Conservation (phyloP, 2,329 filamentous ascomycete species). For the Ampelomyces quisqualis region DNA sequence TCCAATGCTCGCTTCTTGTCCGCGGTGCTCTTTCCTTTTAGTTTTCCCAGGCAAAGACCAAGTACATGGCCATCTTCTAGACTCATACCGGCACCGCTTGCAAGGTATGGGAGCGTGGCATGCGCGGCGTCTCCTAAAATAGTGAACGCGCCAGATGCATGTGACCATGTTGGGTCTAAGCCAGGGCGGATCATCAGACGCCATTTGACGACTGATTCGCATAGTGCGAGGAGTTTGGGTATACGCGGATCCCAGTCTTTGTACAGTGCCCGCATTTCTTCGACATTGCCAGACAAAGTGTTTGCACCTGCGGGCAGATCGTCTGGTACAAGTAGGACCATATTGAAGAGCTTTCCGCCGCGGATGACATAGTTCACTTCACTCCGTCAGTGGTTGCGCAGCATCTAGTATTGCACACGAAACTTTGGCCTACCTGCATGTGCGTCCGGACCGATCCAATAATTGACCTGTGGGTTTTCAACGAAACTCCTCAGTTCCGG, state of each 20-base stretch:
- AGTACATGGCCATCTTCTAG: slow-evolving; percentile 62
- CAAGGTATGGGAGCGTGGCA: slow-evolving; percentile 64
- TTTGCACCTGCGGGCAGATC: slow-evolving; percentile 51
- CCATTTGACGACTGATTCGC: slow-evolving; percentile 63
- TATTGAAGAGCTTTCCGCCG: slow-evolving; percentile 53
- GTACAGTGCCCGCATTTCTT: slow-evolving; percentile 57
- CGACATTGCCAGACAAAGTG: slow-evolving; percentile 53
- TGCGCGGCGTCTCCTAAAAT: slow-evolving; percentile 66
- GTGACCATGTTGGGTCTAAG: slow-evolving; percentile 57
- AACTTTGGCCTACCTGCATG: slow-evolving; percentile 40
- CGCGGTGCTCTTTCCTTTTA: slow-evolving; percentile 44
- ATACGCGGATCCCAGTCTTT: slow-evolving; percentile 59
- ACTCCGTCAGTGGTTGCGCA: slow-evolving; percentile 3
- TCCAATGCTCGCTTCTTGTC: slow-evolving; percentile 44
- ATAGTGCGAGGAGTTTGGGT: slow-evolving; percentile 58
- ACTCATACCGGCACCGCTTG: slow-evolving; percentile 60
- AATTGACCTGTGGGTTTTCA: slow-evolving; percentile 53
- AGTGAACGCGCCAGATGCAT: slow-evolving; percentile 57
- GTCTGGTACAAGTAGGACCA: slow-evolving; percentile 55
- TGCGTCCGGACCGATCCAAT: slow-evolving; percentile 55
- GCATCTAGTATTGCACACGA: background rate
- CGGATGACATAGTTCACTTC: slow-evolving; percentile 54
- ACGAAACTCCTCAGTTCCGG: slow-evolving; percentile 50
- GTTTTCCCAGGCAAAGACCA: slow-evolving; percentile 55
- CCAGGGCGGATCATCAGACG: slow-evolving; percentile 58